These are phyloP conservation scores for Solanum virginianum DNA, from an alignment of 257 asterid species.

Conservation along the genomic window DNA sequence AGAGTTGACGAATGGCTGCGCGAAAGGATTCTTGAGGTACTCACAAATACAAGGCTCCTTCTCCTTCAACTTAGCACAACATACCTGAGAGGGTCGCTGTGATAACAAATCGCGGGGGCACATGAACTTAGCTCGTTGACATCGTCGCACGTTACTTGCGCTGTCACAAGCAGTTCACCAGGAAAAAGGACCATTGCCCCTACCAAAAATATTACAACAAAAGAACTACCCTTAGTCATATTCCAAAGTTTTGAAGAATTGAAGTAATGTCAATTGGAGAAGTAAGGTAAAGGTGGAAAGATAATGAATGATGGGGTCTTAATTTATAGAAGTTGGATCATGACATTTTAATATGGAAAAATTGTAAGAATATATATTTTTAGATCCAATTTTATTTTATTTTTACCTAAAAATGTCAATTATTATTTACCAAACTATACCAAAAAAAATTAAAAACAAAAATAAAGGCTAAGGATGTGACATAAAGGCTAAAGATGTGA, in stretches of 20 bases:
- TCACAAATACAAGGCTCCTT: constrained; percentile 20
- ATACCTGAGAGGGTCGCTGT: background rate
- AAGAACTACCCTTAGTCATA: background rate
- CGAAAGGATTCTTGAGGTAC: background rate
- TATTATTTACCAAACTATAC: too few species aligned
- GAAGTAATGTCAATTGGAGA: background rate
- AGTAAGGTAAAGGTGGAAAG: background rate
- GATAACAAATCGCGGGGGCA: background rate
- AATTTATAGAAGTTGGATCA: background rate
- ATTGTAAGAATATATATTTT: too few species aligned
- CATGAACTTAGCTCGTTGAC: constrained; percentile 2
- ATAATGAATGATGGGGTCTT: background rate
- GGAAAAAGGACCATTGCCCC: background rate
- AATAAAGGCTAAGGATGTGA: too few species aligned
- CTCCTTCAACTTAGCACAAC: constrained; percentile 9
- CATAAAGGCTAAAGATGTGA: too few species aligned
- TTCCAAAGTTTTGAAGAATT: background rate
- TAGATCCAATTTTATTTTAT: too few species aligned
- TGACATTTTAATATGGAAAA: too few species aligned
- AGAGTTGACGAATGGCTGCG: constrained; percentile 2
- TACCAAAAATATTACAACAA: background rate
- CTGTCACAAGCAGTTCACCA: background rate
- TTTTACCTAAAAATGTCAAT: too few species aligned
- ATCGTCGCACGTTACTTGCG: constrained; percentile 6
- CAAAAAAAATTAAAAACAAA: too few species aligned